Conservation (phyloP, 805 yeast genomes). For the Kuraishia capsulata region DNA sequence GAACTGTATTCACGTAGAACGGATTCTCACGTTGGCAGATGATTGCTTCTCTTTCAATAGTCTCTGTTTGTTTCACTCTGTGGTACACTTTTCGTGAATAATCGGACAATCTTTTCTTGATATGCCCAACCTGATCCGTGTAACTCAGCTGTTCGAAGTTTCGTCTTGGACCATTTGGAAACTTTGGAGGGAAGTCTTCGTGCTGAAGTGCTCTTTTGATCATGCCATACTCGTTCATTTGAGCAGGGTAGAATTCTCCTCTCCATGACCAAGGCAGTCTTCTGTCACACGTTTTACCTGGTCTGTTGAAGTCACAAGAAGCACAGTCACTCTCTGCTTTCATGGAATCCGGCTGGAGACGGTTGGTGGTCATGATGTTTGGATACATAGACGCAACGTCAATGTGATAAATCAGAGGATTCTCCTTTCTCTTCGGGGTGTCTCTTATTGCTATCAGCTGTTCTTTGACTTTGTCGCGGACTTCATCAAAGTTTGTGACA, state of each 20-base stretch:
- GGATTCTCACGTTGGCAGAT: constrained; percentile 98
- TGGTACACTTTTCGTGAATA: constrained; percentile 83
- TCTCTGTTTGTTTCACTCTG: constrained; percentile 70
- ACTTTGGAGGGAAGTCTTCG: constrained; percentile 64
- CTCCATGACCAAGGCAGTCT: constrained; percentile 96
- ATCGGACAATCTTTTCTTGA: constrained; percentile 73
- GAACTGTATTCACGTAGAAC: constrained; percentile 88
- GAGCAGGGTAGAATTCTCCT: constrained; percentile 91
- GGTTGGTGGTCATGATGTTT: constrained; percentile 93
- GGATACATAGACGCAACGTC: constrained; percentile 99
- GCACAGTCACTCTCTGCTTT: constrained; percentile 94
- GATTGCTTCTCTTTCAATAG: constrained; percentile 83
- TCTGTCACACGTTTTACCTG: constrained; percentile 90
- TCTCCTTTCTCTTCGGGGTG: constrained; percentile 59
- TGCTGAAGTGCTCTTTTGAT: constrained; percentile 73
- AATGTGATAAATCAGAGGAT: constrained; percentile 89
- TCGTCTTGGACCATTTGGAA: constrained; percentile 46
- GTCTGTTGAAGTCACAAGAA: constrained; percentile 92
- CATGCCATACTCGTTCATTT: constrained; percentile 85
- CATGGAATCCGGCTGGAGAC: constrained; percentile 97
- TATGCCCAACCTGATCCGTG: constrained; percentile 64
- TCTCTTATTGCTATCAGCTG: constrained; percentile 50
- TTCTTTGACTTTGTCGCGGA: constrained; percentile 46
- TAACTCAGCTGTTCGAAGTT: constrained; percentile 70
- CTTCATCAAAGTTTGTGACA: constrained; percentile 72